Evolutionary conservation across 1,284 basidiomycete species (phyloP).

Genomic region (Volvariella surrecta): DNA sequence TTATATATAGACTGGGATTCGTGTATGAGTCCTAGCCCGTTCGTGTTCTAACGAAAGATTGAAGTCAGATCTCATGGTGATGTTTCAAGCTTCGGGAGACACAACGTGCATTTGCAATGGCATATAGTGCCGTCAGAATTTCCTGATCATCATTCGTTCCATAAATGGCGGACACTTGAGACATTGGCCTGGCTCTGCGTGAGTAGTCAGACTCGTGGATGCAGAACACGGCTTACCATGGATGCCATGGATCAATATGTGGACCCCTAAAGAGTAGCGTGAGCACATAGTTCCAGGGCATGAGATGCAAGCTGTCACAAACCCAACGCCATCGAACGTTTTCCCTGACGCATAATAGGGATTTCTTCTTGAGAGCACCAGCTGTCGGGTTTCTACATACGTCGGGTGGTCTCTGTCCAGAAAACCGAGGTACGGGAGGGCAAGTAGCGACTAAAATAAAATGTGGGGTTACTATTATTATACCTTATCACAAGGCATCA

Average conservation of each 20-base stretch:
- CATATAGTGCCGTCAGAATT: constrained; percentile 51
- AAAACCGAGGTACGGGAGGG: constrained; percentile 73
- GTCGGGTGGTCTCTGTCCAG: constrained; percentile 46
- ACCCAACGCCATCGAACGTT: constrained; percentile 64
- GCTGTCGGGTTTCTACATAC: constrained; percentile 53
- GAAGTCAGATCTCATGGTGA: constrained; percentile 3
- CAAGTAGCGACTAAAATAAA: constrained; percentile 51
- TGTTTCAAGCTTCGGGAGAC: constrained; percentile 2
- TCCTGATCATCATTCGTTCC: constrained; percentile 65
- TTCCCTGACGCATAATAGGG: constrained; percentile 62
- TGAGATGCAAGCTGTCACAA: constrained; percentile 14
- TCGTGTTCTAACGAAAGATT: constrained; percentile 47
- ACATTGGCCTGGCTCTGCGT: constrained; percentile 62
- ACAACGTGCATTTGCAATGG: constrained; percentile 51
- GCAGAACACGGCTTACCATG: constrained; percentile 36
- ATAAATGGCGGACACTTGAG: constrained; percentile 64
- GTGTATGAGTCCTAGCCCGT: constrained; percentile 69
- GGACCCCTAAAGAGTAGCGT: constrained; percentile 57
- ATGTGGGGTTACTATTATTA: background rate
- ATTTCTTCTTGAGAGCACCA: constrained; percentile 53
- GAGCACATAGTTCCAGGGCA: no score
- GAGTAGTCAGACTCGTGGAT: no score
- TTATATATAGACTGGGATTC: constrained; percentile 65
- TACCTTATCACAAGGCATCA: background rate
- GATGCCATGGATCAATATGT: constrained; percentile 63